phyloP scores from a whole-genome alignment of 2,329 filamentous ascomycete genomes.

The Amesomyces nigricolor region DNA sequence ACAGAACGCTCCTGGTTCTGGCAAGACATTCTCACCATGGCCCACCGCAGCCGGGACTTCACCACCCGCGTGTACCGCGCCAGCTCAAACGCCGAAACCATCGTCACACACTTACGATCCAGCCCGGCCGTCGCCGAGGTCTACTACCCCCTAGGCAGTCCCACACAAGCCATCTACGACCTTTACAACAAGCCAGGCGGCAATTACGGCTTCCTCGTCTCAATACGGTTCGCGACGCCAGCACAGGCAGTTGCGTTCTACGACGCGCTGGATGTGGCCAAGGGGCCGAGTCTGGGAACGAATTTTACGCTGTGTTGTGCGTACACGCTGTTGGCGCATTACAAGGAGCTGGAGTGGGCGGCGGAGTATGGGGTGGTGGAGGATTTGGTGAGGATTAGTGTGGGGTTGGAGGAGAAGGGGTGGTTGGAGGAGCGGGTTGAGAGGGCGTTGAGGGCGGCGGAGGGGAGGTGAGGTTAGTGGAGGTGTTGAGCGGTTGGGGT shows the following conservation, averaged over 20 bases:
- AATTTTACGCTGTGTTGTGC: conserved; percentile 25
- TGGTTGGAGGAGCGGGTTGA: conserved; percentile 19
- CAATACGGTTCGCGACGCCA: conserved; percentile 13
- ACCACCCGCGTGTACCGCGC: conserved; percentile 8
- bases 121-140: conserved; percentile 12
- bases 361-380: conserved; percentile 23
- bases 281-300: conserved; percentile 25
- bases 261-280: conserved; percentile 21
- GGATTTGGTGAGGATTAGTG: conserved; percentile 24
- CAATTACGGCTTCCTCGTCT: conserved; percentile 22
- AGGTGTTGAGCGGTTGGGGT: not conserved
- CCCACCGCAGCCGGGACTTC: conserved; percentile 20
- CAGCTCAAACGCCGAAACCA: conserved; percentile 13
- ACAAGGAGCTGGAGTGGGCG: conserved; percentile 22
- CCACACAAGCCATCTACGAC: conserved; percentile 18
- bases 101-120: conserved; percentile 8
- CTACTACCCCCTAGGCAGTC: conserved; percentile 19
- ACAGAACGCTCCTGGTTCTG: conserved; percentile 14
- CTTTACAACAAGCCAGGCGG: not conserved
- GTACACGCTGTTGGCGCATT: conserved; percentile 24
- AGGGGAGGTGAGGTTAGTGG: not conserved
- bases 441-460: conserved; percentile 16
- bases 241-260: conserved; percentile 20
- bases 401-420: conserved; percentile 21
- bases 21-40: conserved; percentile 20